Base-by-base conservation (phyloP, 768 basidiomycete species). In the Leccinum fibrillosum region DNA sequence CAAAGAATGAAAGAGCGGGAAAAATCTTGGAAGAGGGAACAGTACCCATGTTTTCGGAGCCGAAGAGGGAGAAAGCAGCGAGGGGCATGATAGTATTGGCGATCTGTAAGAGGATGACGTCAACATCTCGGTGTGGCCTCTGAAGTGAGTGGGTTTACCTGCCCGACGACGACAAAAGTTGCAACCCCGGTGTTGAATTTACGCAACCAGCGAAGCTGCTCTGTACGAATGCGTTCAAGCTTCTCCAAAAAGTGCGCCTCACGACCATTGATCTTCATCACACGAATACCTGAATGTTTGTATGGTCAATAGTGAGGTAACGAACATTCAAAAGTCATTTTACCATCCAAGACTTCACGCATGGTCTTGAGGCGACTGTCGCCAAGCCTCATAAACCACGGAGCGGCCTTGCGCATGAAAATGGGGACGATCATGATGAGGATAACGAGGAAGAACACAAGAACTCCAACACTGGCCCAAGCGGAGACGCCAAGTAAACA, bases 391-490 rank as follows among this genome's bases (percentile, higher is more conserved):
- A 71, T 61, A 55, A 71, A 71, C 56, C 56, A 51, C 13, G 69
- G 69, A 42, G 66, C 68, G 19, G 69, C 70, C 48, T 62, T 71
- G 56, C 68, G 68, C 69, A 71, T 71, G 58, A 71, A 71, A 39
- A 69, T 44, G 3, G 69, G 69, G n/a, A 71, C 68, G 15, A 71
- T 66, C 66, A 69, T 69, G 10, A 71, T 62, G 51, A 71, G 61
- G 42, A 67, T 19, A 50, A 71, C 48, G 48, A 71, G 70, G 8
- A 49, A 56, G 19, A 71, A 48, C 1, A 65, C 39, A 21, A 71
- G 62, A 25, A 67, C 66, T 28, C 70, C 69, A n/a, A 71, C 42
- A 35, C 70, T 65, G 32, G 69, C 66, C 70, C 66, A 71, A 17
- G 64, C 66, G 44, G 69, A 69, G 52, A 69, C 59, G 21, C 69